Conservation (phyloP, 371 early-diverging fungal genomes). For the Rhizomucor miehei region DNA sequence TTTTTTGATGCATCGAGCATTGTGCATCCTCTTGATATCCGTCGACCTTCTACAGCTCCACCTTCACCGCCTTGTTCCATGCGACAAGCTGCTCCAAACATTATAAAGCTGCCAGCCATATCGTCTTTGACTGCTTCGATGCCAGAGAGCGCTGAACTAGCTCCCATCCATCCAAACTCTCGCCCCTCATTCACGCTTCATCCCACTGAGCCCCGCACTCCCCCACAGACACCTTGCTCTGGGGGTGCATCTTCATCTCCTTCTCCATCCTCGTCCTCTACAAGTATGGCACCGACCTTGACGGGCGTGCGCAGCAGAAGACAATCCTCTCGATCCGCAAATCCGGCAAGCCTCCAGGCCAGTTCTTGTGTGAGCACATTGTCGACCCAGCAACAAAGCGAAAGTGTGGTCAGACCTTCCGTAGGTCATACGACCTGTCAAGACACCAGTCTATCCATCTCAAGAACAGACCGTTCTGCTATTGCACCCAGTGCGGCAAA, state of each 20-base stretch:
- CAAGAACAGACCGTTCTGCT: slow-evolving; percentile 30
- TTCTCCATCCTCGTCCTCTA: slow-evolving; percentile 7
- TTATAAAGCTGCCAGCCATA: slow-evolving; percentile 18
- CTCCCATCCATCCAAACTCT: slow-evolving; percentile 18
- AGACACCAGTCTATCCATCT: slow-evolving; percentile 35
- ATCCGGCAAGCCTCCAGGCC: slow-evolving; percentile 5
- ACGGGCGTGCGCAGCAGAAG: too few relatives aligned
- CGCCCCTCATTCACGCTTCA: slow-evolving; percentile 8
- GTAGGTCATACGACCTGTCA: slow-evolving; percentile 30
- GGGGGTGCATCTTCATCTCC: neutral
- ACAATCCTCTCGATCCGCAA: neutral
- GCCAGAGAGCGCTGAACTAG: slow-evolving; percentile 9
- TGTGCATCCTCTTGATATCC: slow-evolving; percentile 27
- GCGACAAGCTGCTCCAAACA: slow-evolving; percentile 6
- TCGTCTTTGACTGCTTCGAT: slow-evolving; percentile 14
- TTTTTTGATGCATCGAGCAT: slow-evolving; percentile 9
- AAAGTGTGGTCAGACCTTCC: slow-evolving; percentile 28
- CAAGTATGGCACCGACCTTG: neutral
- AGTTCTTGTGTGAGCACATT: slow-evolving; percentile 21
- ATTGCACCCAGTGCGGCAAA: slow-evolving; percentile 32
- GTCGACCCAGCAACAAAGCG: slow-evolving; percentile 15
- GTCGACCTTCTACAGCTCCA: slow-evolving; percentile 15
- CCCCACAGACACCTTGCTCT: slow-evolving; percentile 9
- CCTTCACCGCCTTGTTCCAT: slow-evolving; percentile 7
- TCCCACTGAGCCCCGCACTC: neutral